Evolutionary conservation across 1,284 basidiomycete genomes (phyloP).

Genomic region (Ustilago xerochloae): DNA sequence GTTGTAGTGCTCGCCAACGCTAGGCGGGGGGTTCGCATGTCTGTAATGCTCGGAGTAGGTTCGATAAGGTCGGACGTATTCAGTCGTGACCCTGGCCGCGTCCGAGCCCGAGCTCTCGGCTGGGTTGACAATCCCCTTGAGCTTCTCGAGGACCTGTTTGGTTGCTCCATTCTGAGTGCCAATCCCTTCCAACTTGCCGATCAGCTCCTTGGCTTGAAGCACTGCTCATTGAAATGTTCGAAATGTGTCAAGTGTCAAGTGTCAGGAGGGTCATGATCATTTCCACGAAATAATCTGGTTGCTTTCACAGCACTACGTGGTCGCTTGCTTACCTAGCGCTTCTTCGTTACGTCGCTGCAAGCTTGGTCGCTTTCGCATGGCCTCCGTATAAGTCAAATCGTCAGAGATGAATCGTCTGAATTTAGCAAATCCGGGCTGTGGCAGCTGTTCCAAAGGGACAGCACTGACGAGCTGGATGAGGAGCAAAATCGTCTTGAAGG

Average conservation of each 20-base stretch:
- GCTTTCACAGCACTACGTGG: too few relatives aligned
- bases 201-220: fast-evolving
- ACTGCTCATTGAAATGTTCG: background rate
- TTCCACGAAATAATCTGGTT: too few relatives aligned
- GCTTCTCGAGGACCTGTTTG: background rate
- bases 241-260: too few relatives aligned
- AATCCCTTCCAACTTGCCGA: background rate
- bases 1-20: background rate
- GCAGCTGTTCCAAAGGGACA: background rate
- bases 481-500: constrained; percentile 6
- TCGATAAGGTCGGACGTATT: background rate
- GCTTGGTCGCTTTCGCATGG: background rate
- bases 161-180: background rate
- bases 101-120: background rate
- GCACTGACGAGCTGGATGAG: constrained; percentile 19
- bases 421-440: constrained; percentile 15
- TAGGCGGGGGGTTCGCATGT: background rate
- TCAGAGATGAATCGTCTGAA: constrained; percentile 1
- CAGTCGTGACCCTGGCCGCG: background rate
- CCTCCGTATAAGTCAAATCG: background rate
- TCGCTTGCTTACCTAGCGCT: background rate
- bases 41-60: background rate
- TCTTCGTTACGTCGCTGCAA: constrained; percentile 1
- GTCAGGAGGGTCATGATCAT: too few relatives aligned
- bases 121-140: background rate